A percentile compares a stretch with the other conserved stretches of the same genome.
Evolutionary conservation across 495 filamentous ascomycete genomes (phyloP).

Genomic region (Lepraria neglecta): DNA sequence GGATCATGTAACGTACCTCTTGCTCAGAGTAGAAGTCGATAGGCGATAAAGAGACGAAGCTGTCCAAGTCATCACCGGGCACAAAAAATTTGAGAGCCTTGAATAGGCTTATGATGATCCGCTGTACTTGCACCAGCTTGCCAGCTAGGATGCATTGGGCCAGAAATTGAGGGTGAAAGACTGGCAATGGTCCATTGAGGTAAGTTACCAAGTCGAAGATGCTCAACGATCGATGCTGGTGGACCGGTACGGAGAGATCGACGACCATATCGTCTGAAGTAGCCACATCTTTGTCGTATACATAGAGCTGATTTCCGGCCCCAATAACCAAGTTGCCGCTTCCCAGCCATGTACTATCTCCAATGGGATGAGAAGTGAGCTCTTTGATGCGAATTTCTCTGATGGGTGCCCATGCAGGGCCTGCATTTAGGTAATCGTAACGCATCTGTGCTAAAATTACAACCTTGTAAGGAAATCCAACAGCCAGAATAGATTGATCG

Average conservation of each 20-base stretch:
- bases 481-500: constrained; percentile 81
- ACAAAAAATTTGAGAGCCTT: constrained; percentile 75
- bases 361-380: constrained; percentile 85
- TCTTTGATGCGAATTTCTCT: constrained; percentile 74
- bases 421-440: constrained; percentile 85
- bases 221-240: constrained; percentile 47
- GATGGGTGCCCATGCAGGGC: constrained; percentile 84
- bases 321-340: constrained; percentile 80
- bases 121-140: constrained; percentile 66
- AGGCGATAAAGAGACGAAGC: constrained; percentile 64
- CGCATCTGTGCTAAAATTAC: constrained; percentile 83
- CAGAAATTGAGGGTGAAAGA: constrained; percentile 91
- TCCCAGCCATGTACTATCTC: constrained; percentile 84
- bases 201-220: constrained; percentile 75
- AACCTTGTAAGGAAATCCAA: constrained; percentile 82
- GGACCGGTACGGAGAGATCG: constrained; percentile 56
- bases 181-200: constrained; percentile 80
- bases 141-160: constrained; percentile 82
- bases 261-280: constrained; percentile 55
- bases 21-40: constrained; percentile 62
- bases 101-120: constrained; percentile 66
- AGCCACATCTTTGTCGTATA: constrained; percentile 70
- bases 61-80: constrained; percentile 76
- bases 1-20: constrained; percentile 36
- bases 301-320: constrained; percentile 87